phyloP scores from a whole-genome alignment of 1,284 basidiomycete species.

The Trichosporon faecale region DNA sequence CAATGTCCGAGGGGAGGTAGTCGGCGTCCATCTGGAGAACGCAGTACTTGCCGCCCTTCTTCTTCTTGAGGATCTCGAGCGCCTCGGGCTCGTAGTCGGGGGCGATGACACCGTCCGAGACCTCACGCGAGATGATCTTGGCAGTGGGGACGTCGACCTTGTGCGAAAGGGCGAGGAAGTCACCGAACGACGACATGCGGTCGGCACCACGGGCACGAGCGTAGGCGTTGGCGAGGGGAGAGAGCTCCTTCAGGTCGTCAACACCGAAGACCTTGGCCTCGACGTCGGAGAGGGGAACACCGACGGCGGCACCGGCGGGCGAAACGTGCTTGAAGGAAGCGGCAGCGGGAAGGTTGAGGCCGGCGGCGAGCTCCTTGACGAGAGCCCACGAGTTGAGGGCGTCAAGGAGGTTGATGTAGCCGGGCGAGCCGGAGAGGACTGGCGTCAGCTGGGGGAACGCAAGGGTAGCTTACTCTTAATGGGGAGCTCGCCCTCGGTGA shows the following conservation, averaged over 20 bases:
- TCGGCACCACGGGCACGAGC: slow-evolving; percentile 96
- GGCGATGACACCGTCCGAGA: slow-evolving; percentile 96
- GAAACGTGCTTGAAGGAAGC: slow-evolving; percentile 99
- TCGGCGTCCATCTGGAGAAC: slow-evolving; percentile 86
- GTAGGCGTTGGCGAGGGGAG: slow-evolving; percentile 87
- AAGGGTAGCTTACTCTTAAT: slow-evolving; percentile 70
- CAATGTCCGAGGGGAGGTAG: slow-evolving; percentile 71
- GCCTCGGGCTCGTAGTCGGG: slow-evolving; percentile 88
- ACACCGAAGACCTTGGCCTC: slow-evolving; percentile 97
- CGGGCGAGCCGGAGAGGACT: slow-evolving; percentile 92
- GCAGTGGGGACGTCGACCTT: slow-evolving; percentile 92
- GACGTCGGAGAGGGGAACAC: slow-evolving; percentile 72
- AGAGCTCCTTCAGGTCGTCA: slow-evolving; percentile 84
- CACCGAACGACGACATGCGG: slow-evolving; percentile 98
- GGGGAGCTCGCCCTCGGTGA: slow-evolving; percentile 82
- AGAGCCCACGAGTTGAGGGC: slow-evolving; percentile 96
- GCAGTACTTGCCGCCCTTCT: slow-evolving; percentile 99
- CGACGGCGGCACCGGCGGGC: slow-evolving; percentile 92
- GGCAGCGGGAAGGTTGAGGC: slow-evolving; percentile 78
- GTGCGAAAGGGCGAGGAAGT: slow-evolving; percentile 94
- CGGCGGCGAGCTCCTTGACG: slow-evolving; percentile 87
- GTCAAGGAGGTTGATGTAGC: slow-evolving; percentile 99
- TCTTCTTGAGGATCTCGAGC: slow-evolving; percentile 86
- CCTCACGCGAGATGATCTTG: slow-evolving; percentile 93
- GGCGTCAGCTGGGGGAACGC: slow-evolving; percentile 11